Evolutionary conservation across 768 basidiomycete genomes (phyloP).

Genomic region (Suillus cothurnatus): DNA sequence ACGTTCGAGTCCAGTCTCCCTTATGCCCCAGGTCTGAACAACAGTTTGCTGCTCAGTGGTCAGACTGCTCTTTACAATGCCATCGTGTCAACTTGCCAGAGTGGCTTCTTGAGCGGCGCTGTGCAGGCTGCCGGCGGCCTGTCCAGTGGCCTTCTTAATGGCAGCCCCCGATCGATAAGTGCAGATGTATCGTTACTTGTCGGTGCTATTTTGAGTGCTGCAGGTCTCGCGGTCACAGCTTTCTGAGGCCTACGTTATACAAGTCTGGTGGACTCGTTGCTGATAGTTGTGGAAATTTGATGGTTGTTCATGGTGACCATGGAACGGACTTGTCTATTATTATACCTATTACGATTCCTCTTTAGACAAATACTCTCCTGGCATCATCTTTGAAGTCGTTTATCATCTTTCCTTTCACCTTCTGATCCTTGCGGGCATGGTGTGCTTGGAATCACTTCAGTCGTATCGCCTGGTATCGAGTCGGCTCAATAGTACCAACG

Average conservation of each 20-base stretch:
- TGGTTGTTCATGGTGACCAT: not conserved
- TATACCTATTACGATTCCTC: conserved; percentile 4
- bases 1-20: conserved; percentile 68
- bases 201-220: conserved; percentile 35
- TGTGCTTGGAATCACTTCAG: not conserved
- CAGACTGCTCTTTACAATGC: conserved; percentile 69
- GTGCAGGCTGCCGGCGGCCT: conserved; percentile 71
- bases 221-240: conserved; percentile 34
- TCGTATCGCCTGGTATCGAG: not conserved
- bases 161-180: conserved; percentile 24
- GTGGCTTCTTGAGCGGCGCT: conserved; percentile 66
- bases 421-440: not conserved
- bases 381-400: not conserved
- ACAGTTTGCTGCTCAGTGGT: conserved; percentile 63
- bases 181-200: conserved; percentile 31
- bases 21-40: conserved; percentile 73
- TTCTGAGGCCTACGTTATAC: conserved; percentile 17
- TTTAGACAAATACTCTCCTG: conserved; percentile 1
- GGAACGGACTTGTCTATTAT: not conserved
- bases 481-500: not conserved
- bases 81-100: conserved; percentile 66
- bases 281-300: not conserved
- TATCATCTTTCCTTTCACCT: not conserved
- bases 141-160: conserved; percentile 37
- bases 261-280: not conserved